Evolutionary conservation across 495 filamentous ascomycete genomes (phyloP).

Genomic region (Aspergillus bertholletiae): DNA sequence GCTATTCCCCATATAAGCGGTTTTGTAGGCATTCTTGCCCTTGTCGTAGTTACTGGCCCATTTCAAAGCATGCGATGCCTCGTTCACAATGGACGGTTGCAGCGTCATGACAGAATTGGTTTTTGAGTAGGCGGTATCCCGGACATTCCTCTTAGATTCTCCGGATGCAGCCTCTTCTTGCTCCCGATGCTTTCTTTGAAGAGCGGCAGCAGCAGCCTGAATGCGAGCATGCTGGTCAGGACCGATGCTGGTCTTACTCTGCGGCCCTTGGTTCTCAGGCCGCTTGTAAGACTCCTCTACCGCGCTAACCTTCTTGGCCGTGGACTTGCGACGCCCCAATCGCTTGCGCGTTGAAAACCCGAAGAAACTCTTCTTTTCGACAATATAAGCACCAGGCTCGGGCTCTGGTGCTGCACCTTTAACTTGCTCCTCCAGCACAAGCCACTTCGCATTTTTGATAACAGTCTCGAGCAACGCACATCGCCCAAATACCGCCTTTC

Average conservation of each 20-base stretch:
- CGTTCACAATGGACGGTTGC: slow-evolving; percentile 78
- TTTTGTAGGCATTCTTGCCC: slow-evolving; percentile 79
- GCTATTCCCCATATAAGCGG: slow-evolving; percentile 72
- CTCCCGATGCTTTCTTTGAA: slow-evolving; percentile 67
- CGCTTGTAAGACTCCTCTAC: slow-evolving; percentile 51
- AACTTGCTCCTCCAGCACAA: slow-evolving; percentile 93
- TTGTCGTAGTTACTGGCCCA: slow-evolving; percentile 80
- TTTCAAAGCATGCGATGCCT: slow-evolving; percentile 90
- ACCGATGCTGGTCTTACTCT: slow-evolving; percentile 84
- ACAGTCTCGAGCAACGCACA: slow-evolving; percentile 89
- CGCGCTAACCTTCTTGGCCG: slow-evolving; percentile 45
- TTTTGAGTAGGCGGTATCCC: slow-evolving; percentile 58
- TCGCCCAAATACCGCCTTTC: slow-evolving; percentile 91
- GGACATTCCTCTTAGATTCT: slow-evolving; percentile 21
- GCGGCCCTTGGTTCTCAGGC: slow-evolving; percentile 43
- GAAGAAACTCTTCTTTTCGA: slow-evolving; percentile 90
- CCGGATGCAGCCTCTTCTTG: slow-evolving; percentile 43
- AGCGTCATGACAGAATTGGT: slow-evolving; percentile 91
- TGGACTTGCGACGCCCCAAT: slow-evolving; percentile 66
- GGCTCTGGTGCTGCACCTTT: slow-evolving; percentile 87
- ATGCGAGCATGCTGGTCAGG: slow-evolving; percentile 91
- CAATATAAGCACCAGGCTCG: slow-evolving; percentile 80
- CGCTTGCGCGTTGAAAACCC: slow-evolving; percentile 72
- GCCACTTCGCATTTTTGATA: slow-evolving; percentile 79
- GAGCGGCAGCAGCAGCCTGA: slow-evolving; percentile 78